A percentile compares a stretch with the other conserved stretches of the same genome.
Conservation (phyloP, 306 rosid genomes). For the Pachyrhizus erosus region DNA sequence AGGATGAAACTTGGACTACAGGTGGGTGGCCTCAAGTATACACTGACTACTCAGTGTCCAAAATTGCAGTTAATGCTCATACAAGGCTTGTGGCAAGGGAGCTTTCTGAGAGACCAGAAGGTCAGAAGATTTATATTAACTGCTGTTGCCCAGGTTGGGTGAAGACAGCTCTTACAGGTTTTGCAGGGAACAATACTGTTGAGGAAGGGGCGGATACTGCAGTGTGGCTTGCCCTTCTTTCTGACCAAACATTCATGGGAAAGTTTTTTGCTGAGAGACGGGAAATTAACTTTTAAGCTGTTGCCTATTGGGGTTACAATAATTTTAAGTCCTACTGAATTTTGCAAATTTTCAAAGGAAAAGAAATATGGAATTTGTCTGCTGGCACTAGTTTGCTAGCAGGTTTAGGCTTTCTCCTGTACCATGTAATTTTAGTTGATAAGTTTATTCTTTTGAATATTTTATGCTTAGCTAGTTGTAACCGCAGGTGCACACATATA, state of each 20-base stretch:
- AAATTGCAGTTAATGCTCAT: constrained; percentile 87
- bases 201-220: constrained; percentile 98
- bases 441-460: constrained; percentile 15
- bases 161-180: constrained; percentile 91
- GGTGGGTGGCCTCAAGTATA: constrained; percentile 90
- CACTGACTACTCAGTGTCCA: constrained; percentile 85
- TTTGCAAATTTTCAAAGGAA: constrained; percentile 26
- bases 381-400: constrained; percentile 2
- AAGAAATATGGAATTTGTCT: not conserved
- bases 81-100: constrained; percentile 74
- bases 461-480: not conserved
- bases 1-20: constrained; percentile 83
- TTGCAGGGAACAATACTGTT: constrained; percentile 79
- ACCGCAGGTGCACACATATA: too few species aligned
- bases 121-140: constrained; percentile 54
- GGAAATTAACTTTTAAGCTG: constrained; percentile 70
- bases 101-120: constrained; percentile 63
- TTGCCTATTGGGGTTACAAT: not conserved
- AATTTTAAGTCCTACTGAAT: not conserved
- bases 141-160: constrained; percentile 58
- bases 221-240: constrained; percentile 90
- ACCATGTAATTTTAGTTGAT: constrained; percentile 7
- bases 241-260: constrained; percentile 70
- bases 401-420: not conserved
- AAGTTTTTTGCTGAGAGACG: constrained; percentile 88